These are phyloP conservation scores for Lentinula novae-zelandiae DNA, from an alignment of 1,284 basidiomycete species.

Conservation along the genomic window DNA sequence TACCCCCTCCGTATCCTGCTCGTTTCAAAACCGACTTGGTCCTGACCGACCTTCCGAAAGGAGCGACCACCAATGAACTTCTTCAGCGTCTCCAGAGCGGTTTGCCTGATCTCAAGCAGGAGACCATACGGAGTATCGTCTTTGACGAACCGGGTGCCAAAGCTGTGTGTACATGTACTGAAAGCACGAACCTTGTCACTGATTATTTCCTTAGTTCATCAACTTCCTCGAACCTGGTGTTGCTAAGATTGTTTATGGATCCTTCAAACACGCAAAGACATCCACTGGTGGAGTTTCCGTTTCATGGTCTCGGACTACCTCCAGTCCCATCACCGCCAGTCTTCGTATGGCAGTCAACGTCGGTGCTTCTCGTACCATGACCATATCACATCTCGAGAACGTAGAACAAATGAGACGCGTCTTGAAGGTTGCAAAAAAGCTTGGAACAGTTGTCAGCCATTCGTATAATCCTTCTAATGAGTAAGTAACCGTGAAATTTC, in stretches of 20 bases:
- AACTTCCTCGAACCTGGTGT: constrained; percentile 1
- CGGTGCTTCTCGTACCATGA: constrained; percentile 1
- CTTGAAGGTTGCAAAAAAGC: neutral
- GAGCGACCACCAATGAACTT: neutral
- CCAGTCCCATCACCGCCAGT: neutral
- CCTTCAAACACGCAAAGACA: neutral
- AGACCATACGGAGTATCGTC: neutral
- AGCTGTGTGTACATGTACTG: neutral
- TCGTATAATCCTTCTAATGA: neutral
- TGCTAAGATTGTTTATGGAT: neutral
- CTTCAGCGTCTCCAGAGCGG: neutral
- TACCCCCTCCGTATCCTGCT: neutral
- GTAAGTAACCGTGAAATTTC: neutral
- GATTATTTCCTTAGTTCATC: neutral
- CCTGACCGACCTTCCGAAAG: neutral
- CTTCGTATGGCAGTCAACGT: neutral
- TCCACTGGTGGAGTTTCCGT: neutral
- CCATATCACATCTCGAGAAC: neutral
- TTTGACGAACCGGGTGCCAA: neutral
- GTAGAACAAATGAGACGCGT: neutral
- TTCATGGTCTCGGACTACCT: neutral
- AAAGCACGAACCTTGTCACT: neutral
- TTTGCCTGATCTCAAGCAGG: neutral
- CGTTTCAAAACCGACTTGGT: neutral
- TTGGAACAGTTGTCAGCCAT: constrained; percentile 3